Percentiles rank a stretch among this genome's conserved stretches.
Conservation (phyloP, 2,329 filamentous ascomycete genomes). For the Cryphonectria parasitica region DNA sequence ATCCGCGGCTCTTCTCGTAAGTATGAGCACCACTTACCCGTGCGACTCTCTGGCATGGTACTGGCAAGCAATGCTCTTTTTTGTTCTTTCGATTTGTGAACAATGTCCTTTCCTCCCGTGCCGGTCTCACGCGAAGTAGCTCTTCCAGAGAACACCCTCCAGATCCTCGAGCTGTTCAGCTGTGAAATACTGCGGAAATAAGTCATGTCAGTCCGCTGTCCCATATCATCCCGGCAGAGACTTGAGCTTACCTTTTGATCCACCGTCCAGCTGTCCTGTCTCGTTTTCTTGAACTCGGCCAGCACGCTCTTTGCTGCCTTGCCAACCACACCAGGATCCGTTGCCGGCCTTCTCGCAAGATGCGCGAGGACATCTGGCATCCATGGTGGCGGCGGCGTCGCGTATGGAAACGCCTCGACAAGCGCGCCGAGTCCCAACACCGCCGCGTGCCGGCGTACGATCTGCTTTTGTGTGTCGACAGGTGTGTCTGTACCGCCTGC, state of each 20-base stretch:
- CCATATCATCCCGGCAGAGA: no score
- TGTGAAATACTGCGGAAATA: slow-evolving; percentile 70
- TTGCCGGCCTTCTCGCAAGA: slow-evolving; percentile 81
- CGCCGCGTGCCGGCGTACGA: slow-evolving; percentile 84
- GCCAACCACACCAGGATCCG: slow-evolving; percentile 87
- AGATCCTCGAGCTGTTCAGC: slow-evolving; percentile 91
- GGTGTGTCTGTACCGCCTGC: slow-evolving; percentile 71
- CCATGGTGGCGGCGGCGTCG: slow-evolving; percentile 88
- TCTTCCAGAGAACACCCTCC: slow-evolving; percentile 98
- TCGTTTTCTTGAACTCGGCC: slow-evolving; percentile 98
- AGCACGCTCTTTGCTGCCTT: slow-evolving; percentile 94
- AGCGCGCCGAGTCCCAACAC: slow-evolving; percentile 89
- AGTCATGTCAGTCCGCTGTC: slow-evolving; percentile 35
- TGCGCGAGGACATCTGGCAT: slow-evolving; percentile 90
- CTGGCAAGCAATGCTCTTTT: background rate
- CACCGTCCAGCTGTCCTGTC: slow-evolving; percentile 97
- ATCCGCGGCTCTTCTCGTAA: background rate
- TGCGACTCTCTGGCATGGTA: background rate
- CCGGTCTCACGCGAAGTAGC: slow-evolving; percentile 82
- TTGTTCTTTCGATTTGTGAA: background rate
- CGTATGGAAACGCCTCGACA: slow-evolving; percentile 95
- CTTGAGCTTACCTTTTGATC: slow-evolving; percentile 82
- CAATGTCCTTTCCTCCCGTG: background rate
- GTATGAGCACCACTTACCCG: background rate
- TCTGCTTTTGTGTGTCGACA: slow-evolving; percentile 72